These are phyloP conservation scores for Climacium dendroides DNA, from an alignment of 225 moss, liverwort and hornwort species.

Conservation along the genomic window DNA sequence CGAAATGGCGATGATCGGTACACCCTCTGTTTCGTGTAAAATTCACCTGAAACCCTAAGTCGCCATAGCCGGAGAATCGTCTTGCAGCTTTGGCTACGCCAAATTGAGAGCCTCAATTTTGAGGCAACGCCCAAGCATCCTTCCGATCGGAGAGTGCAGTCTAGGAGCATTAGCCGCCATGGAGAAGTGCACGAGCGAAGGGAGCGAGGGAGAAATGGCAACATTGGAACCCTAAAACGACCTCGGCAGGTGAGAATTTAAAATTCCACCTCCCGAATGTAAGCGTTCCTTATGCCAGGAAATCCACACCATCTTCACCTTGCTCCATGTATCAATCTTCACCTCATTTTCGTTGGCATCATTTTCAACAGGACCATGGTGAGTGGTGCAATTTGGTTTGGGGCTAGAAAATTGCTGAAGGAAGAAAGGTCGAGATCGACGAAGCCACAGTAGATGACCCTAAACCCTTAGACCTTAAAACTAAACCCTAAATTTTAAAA, in stretches of 20 bases:
- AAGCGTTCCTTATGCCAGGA: background rate
- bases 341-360: background rate
- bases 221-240: background rate
- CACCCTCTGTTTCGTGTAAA: background rate
- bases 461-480: background rate
- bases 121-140: background rate
- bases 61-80: background rate
- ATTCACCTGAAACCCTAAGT: background rate
- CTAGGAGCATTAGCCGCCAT: background rate
- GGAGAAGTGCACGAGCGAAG: background rate
- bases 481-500: background rate
- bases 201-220: background rate
- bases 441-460: background rate
- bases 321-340: background rate
- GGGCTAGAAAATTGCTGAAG: background rate
- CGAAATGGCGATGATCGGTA: background rate
- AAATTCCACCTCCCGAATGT: background rate
- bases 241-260: background rate
- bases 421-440: no score
- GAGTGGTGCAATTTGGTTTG: background rate
- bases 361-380: background rate
- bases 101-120: background rate
- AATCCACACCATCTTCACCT: background rate
- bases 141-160: background rate
- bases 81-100: background rate